Evolutionary conservation across 2,329 filamentous ascomycete species (phyloP).

Genomic region (Sordariomycetes sp.): DNA sequence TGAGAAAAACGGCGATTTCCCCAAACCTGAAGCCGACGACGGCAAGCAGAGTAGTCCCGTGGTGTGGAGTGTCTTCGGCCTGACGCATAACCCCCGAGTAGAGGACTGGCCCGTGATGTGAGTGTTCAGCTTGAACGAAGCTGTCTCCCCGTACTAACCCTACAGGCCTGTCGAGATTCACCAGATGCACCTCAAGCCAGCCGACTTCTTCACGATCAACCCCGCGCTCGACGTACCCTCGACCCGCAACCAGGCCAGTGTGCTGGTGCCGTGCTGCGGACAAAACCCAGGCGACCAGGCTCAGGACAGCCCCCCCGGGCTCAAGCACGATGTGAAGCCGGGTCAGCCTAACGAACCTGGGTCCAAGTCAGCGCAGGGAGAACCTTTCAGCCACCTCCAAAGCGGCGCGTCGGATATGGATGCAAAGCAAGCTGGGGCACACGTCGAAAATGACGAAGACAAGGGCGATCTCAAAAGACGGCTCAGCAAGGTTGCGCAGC

Average conservation of each 20-base stretch:
- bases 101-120: conserved; percentile 44
- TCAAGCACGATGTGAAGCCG: conserved; percentile 4
- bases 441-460: conserved; percentile 4
- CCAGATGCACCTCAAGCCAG: conserved; percentile 32
- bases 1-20: conserved; percentile 2
- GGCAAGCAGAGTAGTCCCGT: conserved; percentile 21
- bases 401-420: conserved; percentile 13
- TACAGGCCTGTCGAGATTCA: conserved; percentile 37
- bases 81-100: conserved; percentile 37
- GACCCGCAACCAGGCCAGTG: conserved; percentile 26
- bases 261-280: conserved; percentile 26
- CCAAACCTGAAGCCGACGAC: background rate
- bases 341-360: no score
- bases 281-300: no score
- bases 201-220: conserved; percentile 36
- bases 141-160: no score
- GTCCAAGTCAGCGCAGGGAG: conserved; percentile 15
- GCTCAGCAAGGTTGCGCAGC: no score
- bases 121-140: conserved; percentile 18
- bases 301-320: conserved; percentile 3
- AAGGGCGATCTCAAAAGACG: conserved; percentile 3
- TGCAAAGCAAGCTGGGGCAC: conserved; percentile 3
- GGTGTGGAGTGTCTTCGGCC: conserved; percentile 38
- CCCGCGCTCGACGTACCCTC: conserved; percentile 33
- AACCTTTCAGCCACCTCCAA: conserved; percentile 22